A percentile compares a stretch with the other conserved stretches of the same genome.
Evolutionary conservation across 2,329 filamentous ascomycete genomes (phyloP).

Genomic region (Ophiostoma triangulosporum): DNA sequence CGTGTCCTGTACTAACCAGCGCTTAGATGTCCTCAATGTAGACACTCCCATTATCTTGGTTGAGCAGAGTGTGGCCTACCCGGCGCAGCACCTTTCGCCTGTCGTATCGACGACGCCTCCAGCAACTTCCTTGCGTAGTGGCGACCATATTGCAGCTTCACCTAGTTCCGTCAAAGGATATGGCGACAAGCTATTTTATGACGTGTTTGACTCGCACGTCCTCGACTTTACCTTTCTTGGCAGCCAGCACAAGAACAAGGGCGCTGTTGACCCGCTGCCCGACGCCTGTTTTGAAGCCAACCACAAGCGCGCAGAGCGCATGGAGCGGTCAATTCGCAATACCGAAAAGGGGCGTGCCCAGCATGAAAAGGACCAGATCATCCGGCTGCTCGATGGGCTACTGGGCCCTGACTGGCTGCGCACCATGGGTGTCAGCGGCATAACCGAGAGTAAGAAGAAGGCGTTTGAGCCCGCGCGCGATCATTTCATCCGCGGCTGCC

Average conservation of each 20-base stretch:
- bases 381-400: constrained; percentile 61
- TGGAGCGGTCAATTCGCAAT: constrained; percentile 50
- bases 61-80: constrained; percentile 32
- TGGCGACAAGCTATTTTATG: constrained; percentile 40
- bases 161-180: constrained; percentile 36
- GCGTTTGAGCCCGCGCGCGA: constrained; percentile 74
- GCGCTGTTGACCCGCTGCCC: constrained; percentile 39
- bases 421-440: constrained; percentile 74
- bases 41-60: constrained; percentile 62
- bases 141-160: constrained; percentile 1
- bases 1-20: constrained; percentile 2
- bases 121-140: background rate
- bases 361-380: constrained; percentile 52
- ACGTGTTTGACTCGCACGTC: constrained; percentile 41
- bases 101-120: background rate
- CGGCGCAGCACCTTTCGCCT: constrained; percentile 8
- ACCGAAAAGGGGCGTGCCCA: constrained; percentile 51
- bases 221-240: constrained; percentile 43
- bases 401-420: constrained; percentile 88
- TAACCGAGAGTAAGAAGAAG: constrained; percentile 77
- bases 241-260: constrained; percentile 29
- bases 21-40: constrained; percentile 53
- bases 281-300: constrained; percentile 39
- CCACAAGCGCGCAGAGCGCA: constrained; percentile 45
- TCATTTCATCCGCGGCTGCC: constrained; percentile 74